Percentiles rank a stretch among this genome's conserved stretches.
These are phyloP conservation scores for Trypanosoma theileri DNA, from an alignment of 208 protist genomes.

Conservation along the genomic window DNA sequence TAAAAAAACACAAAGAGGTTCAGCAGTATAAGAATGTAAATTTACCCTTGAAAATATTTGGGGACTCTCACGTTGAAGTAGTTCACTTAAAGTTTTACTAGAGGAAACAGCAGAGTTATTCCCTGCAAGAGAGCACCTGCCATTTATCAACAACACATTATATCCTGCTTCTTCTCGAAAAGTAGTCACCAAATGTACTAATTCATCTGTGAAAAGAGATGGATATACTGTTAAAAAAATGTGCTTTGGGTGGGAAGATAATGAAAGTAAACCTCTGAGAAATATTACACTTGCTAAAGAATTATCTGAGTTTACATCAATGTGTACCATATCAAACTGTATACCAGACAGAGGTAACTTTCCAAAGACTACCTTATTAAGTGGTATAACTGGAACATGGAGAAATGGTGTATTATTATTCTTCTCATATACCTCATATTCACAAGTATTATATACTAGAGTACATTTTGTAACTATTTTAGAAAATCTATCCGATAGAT, in stretches of 20 bases:
- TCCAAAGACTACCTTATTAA: slow-evolving; percentile 12
- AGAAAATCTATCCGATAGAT: background rate
- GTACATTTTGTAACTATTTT: slow-evolving; percentile 7
- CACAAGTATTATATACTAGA: slow-evolving; percentile 16
- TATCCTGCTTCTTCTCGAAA: slow-evolving; percentile 15
- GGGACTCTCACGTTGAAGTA: slow-evolving; percentile 1
- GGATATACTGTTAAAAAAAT: slow-evolving; percentile 33
- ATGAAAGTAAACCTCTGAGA: slow-evolving; percentile 19
- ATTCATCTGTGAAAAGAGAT: slow-evolving; percentile 27
- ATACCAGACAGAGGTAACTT: slow-evolving; percentile 13
- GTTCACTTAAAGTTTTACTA: background rate
- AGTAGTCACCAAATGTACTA: slow-evolving; percentile 12
- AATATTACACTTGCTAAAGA: slow-evolving; percentile 28
- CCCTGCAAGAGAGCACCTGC: background rate
- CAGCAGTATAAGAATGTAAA: slow-evolving; percentile 15
- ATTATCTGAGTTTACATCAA: slow-evolving; percentile 36
- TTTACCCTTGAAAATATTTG: slow-evolving; percentile 2
- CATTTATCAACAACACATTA: slow-evolving; percentile 14
- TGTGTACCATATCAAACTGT: slow-evolving; percentile 38
- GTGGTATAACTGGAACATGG: slow-evolving; percentile 4
- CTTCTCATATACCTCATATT: slow-evolving; percentile 6
- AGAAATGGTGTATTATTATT: background rate
- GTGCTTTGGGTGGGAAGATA: slow-evolving; percentile 11
- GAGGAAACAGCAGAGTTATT: background rate
- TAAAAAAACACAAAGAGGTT: slow-evolving; percentile 29